phyloP scores from a whole-genome alignment of 139 green algal species.

The Chlorella sorokiniana region DNA sequence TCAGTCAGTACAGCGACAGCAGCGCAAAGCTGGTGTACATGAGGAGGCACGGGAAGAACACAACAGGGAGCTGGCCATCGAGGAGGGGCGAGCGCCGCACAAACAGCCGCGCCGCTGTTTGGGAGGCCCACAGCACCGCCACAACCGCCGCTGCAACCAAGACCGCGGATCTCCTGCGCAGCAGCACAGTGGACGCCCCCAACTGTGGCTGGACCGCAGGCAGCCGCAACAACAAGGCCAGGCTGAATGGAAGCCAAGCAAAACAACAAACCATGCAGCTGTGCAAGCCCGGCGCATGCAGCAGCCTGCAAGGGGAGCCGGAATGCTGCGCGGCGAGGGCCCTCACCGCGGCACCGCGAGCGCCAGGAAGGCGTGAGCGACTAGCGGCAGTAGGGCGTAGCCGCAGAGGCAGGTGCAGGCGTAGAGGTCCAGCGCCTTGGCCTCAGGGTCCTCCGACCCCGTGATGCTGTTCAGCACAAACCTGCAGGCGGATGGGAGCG shows the following conservation, averaged over 20 bases:
- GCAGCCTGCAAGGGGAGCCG: background rate
- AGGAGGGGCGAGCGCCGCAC: slow-evolving; percentile 61
- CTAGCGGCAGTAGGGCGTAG: slow-evolving; percentile 88
- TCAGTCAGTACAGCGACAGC: slow-evolving; percentile 83
- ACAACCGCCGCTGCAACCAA: slow-evolving; percentile 48
- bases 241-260: background rate
- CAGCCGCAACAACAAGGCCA: background rate
- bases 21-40: slow-evolving; percentile 85
- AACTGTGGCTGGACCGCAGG: background rate
- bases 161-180: slow-evolving; percentile 22
- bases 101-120: slow-evolving; percentile 74
- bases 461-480: slow-evolving; percentile 56
- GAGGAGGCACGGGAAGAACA: slow-evolving; percentile 84
- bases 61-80: slow-evolving; percentile 62
- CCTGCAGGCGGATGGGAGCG: slow-evolving; percentile 1
- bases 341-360: slow-evolving; percentile 80
- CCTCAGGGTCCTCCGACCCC: slow-evolving; percentile 40
- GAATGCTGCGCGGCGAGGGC: background rate
- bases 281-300: background rate
- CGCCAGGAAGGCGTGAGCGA: slow-evolving; percentile 64
- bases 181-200: background rate
- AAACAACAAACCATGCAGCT: background rate
- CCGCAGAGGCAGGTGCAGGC: slow-evolving; percentile 85
- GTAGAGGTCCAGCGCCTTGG: slow-evolving; percentile 82
- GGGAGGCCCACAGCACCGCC: slow-evolving; percentile 72